These are phyloP conservation scores for Penicillium crystallinum DNA, from an alignment of 495 filamentous ascomycete genomes.

Conservation along the genomic window DNA sequence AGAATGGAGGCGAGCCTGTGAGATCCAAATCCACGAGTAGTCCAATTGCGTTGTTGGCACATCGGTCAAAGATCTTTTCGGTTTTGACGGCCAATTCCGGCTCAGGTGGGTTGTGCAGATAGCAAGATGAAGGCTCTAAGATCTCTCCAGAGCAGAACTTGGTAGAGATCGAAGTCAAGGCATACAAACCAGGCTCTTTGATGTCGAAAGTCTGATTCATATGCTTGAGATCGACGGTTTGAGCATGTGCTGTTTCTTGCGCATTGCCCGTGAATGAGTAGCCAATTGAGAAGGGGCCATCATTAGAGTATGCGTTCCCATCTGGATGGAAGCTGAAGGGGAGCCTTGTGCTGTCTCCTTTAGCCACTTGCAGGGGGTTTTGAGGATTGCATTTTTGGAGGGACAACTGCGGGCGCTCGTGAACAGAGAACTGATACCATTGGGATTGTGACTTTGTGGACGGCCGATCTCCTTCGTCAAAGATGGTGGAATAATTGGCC, in stretches of 20 bases:
- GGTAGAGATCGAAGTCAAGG: constrained; percentile 68
- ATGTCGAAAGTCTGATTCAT: constrained; percentile 47
- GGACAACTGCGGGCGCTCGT: constrained; percentile 73
- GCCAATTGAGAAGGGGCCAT: constrained; percentile 45
- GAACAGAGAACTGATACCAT: constrained; percentile 78
- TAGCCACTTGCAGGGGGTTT: constrained; percentile 74
- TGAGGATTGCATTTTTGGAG: constrained; percentile 70
- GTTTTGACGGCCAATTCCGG: constrained; percentile 66
- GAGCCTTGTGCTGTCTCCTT: constrained; percentile 60
- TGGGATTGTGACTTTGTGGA: constrained; percentile 55
- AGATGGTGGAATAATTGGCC: constrained; percentile 64
- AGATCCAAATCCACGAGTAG: constrained; percentile 81
- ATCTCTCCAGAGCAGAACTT: constrained; percentile 82
- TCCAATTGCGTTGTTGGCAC: constrained; percentile 87
- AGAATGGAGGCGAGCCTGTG: constrained; percentile 85
- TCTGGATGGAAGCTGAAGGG: constrained; percentile 66
- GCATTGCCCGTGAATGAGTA: constrained; percentile 50
- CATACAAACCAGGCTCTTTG: constrained; percentile 77
- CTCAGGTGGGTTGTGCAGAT: constrained; percentile 85
- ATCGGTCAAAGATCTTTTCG: constrained; percentile 87
- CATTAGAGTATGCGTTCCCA: constrained; percentile 44
- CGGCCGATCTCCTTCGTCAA: constrained; percentile 54
- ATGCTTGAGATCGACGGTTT: constrained; percentile 36
- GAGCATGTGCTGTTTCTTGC: constrained; percentile 48
- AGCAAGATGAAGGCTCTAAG: constrained; percentile 83